Evolutionary conservation across 2,329 filamentous ascomycete genomes (phyloP).

Genomic region (Fusarium bulbicola): DNA sequence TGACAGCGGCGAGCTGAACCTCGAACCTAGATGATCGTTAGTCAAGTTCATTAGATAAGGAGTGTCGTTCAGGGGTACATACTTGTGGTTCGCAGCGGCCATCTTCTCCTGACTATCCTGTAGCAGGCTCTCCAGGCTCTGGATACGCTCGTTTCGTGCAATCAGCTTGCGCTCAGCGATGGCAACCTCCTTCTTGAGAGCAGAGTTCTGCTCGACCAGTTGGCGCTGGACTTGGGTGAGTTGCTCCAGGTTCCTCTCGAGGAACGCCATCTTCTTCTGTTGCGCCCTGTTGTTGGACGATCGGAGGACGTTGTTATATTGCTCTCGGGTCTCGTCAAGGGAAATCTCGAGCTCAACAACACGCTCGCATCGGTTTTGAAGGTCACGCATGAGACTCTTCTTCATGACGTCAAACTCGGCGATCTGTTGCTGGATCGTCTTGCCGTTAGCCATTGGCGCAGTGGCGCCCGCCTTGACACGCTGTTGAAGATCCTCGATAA

Average conservation of each 20-base stretch:
- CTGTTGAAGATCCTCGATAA: slow-evolving; percentile 82
- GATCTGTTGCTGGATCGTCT: slow-evolving; percentile 97
- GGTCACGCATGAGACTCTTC: slow-evolving; percentile 98
- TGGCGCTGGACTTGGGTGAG: slow-evolving; percentile 97
- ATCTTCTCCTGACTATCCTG: slow-evolving; percentile 99
- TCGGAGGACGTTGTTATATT: slow-evolving; percentile 98
- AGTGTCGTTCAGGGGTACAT: slow-evolving; percentile 51
- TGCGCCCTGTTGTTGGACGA: slow-evolving; percentile 98
- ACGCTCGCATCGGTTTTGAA: slow-evolving; percentile 97
- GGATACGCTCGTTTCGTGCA: slow-evolving; percentile 95
- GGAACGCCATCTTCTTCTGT: slow-evolving; percentile 99
- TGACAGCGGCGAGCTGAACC: slow-evolving; percentile 94
- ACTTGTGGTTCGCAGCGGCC: slow-evolving; percentile 97
- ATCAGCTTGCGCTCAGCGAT: slow-evolving; percentile 98
- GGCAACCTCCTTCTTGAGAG: slow-evolving; percentile 98
- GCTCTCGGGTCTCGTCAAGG: slow-evolving; percentile 94
- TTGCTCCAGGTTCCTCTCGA: slow-evolving; percentile 97
- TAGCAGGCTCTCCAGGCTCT: slow-evolving; percentile 88
- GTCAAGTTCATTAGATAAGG: slow-evolving; percentile 12
- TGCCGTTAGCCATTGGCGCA: slow-evolving; percentile 77
- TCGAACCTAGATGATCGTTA: slow-evolving; percentile 77
- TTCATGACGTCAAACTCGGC: slow-evolving; percentile 99
- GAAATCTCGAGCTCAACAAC: slow-evolving; percentile 98
- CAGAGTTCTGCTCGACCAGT: slow-evolving; percentile 96
- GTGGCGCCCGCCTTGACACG: slow-evolving; percentile 70